Evolutionary conservation across 768 basidiomycete species (phyloP).

Genomic region (Tulasnella sp.): DNA sequence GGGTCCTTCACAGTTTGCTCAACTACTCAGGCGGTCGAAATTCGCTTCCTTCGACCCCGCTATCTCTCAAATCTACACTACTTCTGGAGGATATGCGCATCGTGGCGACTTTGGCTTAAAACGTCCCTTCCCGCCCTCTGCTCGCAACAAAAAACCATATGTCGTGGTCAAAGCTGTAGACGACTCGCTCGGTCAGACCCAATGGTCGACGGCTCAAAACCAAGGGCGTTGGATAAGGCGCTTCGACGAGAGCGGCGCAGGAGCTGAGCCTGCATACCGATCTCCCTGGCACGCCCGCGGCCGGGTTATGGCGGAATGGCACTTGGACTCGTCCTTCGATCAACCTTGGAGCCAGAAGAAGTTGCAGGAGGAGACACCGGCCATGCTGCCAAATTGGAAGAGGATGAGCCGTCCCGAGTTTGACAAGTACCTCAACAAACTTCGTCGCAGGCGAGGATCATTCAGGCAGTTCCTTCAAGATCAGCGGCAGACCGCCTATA

Average conservation of each 20-base stretch:
- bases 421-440: constrained; percentile 53
- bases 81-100: constrained; percentile 63
- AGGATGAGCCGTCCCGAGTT: constrained; percentile 62
- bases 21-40: constrained; percentile 74
- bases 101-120: constrained; percentile 86
- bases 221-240: constrained; percentile 66
- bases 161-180: constrained; percentile 69
- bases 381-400: constrained; percentile 51
- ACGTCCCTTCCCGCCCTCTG: constrained; percentile 57
- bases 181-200: constrained; percentile 67
- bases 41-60: constrained; percentile 74
- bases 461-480: constrained; percentile 51
- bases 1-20: constrained; percentile 62
- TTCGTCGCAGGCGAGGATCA: constrained; percentile 53
- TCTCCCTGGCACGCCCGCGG: neutral
- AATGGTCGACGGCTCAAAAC: constrained; percentile 65
- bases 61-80: constrained; percentile 74
- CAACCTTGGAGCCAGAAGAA: constrained; percentile 14
- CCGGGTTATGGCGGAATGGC: constrained; percentile 27
- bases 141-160: constrained; percentile 59
- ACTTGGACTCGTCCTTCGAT: constrained; percentile 24
- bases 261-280: constrained; percentile 14
- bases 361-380: neutral
- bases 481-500: constrained; percentile 27
- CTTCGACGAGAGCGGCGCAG: constrained; percentile 58